Evolutionary conservation across 306 rosid genomes (phyloP).

Genomic region (Rosa rugosa): DNA sequence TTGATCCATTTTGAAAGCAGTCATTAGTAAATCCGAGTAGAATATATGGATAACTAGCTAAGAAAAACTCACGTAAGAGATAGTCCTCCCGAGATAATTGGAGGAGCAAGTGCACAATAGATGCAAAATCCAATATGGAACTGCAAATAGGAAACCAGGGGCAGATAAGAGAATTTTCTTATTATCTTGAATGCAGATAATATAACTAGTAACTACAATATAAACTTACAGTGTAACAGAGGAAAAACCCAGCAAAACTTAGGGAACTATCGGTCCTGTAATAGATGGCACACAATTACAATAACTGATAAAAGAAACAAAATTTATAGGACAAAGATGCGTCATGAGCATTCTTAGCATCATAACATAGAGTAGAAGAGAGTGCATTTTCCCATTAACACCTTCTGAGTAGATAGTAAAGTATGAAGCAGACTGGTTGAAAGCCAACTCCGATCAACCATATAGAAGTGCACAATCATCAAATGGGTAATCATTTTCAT

Average conservation of each 20-base stretch:
- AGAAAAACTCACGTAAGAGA: conserved; percentile 75
- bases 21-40: neutral
- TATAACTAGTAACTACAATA: conserved; percentile 6
- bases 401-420: neutral
- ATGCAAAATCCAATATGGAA: conserved; percentile 80
- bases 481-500: conserved; percentile 2
- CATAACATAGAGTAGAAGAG: neutral
- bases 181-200: conserved; percentile 24
- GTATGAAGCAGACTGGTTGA: neutral
- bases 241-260: conserved; percentile 91
- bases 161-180: conserved; percentile 21
- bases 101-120: conserved; percentile 85
- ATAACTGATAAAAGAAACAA: conserved; percentile 18
- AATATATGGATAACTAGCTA: neutral
- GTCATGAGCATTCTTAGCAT: neutral
- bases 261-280: conserved; percentile 93
- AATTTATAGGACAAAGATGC: neutral
- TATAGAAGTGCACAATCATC: neutral
- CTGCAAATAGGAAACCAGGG: conserved; percentile 45
- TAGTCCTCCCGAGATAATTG: conserved; percentile 74
- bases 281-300: conserved; percentile 29
- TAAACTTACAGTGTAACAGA: conserved; percentile 55
- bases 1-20: neutral
- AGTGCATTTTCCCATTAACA: neutral
- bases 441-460: neutral